Percentiles rank a stretch among this genome's conserved stretches.
phyloP scores from a whole-genome alignment of 2,329 filamentous ascomycete species.

The Pseudocercospora cruenta region DNA sequence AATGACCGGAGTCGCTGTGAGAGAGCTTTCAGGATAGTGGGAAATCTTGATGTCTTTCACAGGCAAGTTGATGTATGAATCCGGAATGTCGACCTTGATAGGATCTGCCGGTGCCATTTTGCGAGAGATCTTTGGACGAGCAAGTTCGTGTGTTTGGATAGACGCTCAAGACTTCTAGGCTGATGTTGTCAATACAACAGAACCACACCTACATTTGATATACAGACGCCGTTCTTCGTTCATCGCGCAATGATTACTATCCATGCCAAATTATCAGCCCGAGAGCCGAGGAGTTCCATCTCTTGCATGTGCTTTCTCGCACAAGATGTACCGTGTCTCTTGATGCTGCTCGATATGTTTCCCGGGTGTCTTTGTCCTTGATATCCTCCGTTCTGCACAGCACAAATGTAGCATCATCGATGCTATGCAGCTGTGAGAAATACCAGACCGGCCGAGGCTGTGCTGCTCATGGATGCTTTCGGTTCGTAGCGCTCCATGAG shows the following conservation, averaged over 20 bases:
- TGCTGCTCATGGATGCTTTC: not conserved
- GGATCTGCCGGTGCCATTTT: slow-evolving; percentile 5
- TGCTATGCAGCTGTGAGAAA: not conserved
- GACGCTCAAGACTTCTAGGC: too few relatives aligned
- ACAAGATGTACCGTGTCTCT: not conserved
- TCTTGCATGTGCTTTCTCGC: not conserved
- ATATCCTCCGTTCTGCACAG: not conserved
- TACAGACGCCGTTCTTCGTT: not conserved
- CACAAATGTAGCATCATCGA: not conserved
- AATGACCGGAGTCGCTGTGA: slow-evolving; percentile 62
- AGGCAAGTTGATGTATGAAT: slow-evolving; percentile 42
- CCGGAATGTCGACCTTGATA: slow-evolving; percentile 28
- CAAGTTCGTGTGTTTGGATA: too few relatives aligned
- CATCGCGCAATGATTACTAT: not conserved
- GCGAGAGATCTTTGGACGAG: not conserved
- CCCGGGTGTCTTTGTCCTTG: not conserved
- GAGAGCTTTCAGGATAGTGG: slow-evolving; percentile 47
- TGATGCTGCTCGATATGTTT: not conserved
- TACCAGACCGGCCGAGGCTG: not conserved
- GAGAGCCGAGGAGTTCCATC: not conserved
- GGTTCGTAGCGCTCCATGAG: not conserved
- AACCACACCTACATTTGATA: not conserved
- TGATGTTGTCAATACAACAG: too few relatives aligned
- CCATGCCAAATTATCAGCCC: not conserved
- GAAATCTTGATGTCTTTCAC: slow-evolving; percentile 43